phyloP scores from a whole-genome alignment of 495 filamentous ascomycete genomes.

The Emericellopsis terricola region DNA sequence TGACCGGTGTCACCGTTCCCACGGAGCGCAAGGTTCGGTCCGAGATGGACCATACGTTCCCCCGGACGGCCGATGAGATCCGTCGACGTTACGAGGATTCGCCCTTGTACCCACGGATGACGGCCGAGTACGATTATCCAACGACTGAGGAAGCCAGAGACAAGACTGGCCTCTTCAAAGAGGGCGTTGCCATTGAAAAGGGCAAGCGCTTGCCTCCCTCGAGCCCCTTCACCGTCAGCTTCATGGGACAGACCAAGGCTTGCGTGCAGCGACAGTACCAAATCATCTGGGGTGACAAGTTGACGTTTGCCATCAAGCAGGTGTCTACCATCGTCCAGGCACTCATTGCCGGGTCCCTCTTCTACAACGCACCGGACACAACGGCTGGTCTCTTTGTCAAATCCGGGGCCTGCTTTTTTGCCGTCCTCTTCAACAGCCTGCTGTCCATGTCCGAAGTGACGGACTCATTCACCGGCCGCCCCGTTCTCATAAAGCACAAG shows the following conservation, averaged over 20 bases:
- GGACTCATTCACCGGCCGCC: constrained; percentile 47
- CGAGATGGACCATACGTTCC: constrained; percentile 38
- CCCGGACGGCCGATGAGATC: constrained; percentile 25
- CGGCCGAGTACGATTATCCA: constrained; percentile 32
- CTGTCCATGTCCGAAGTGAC: constrained; percentile 64
- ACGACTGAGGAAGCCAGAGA: constrained; percentile 21
- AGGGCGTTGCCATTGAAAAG: constrained; percentile 25
- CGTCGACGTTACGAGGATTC: constrained; percentile 23
- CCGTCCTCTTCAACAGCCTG: constrained; percentile 64
- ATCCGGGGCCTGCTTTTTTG: constrained; percentile 47
- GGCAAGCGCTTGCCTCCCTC: constrained; percentile 19
- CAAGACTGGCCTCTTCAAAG: constrained; percentile 29
- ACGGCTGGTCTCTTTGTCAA: constrained; percentile 33
- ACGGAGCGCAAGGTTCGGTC: constrained; percentile 38
- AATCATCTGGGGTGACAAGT: constrained; percentile 41
- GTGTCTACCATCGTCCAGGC: constrained; percentile 39
- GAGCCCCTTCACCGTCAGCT: constrained; percentile 38
- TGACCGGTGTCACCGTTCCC: constrained; percentile 57
- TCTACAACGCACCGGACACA: constrained; percentile 50
- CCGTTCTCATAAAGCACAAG: constrained; percentile 69
- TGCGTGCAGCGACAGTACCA: constrained; percentile 36
- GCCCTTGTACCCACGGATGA: constrained; percentile 14
- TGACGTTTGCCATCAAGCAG: constrained; percentile 42
- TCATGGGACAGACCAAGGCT: constrained; percentile 37
- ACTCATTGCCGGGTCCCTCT: constrained; percentile 60